phyloP scores from a whole-genome alignment of 208 protist genomes.

The Trypanosoma caninum region DNA sequence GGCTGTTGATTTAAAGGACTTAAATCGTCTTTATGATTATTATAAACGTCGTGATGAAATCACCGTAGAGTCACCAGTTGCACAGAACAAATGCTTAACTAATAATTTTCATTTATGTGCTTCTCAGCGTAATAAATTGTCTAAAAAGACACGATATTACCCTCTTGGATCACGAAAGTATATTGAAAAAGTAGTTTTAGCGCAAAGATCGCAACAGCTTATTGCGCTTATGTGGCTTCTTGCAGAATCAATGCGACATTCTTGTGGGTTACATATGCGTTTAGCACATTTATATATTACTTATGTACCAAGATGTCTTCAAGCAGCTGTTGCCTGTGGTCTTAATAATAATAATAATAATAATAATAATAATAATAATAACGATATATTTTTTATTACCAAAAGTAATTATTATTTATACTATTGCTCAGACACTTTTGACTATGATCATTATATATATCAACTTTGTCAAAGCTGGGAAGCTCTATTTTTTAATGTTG shows the following conservation, averaged over 20 bases:
- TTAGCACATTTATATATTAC: constrained; percentile 52
- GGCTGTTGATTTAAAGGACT: constrained; percentile 6
- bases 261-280: constrained; percentile 29
- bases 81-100: background rate
- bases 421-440: constrained; percentile 28
- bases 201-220: constrained; percentile 43
- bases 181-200: constrained; percentile 43
- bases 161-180: constrained; percentile 42
- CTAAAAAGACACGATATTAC: constrained; percentile 20
- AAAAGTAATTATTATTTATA: constrained; percentile 18
- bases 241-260: constrained; percentile 37
- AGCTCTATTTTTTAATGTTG: constrained; percentile 34
- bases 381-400: constrained; percentile 2
- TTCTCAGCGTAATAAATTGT: background rate
- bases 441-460: constrained; percentile 47
- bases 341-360: background rate
- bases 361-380: background rate
- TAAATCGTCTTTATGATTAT: constrained; percentile 14
- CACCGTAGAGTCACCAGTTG: background rate
- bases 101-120: background rate
- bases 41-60: constrained; percentile 8
- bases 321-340: background rate
- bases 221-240: constrained; percentile 52
- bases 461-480: constrained; percentile 40
- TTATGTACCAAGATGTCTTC: constrained; percentile 43